Percentiles rank a stretch among this genome's conserved stretches.
Evolutionary conservation across 805 yeast species (phyloP).

Genomic region (Candida stauntonica): DNA sequence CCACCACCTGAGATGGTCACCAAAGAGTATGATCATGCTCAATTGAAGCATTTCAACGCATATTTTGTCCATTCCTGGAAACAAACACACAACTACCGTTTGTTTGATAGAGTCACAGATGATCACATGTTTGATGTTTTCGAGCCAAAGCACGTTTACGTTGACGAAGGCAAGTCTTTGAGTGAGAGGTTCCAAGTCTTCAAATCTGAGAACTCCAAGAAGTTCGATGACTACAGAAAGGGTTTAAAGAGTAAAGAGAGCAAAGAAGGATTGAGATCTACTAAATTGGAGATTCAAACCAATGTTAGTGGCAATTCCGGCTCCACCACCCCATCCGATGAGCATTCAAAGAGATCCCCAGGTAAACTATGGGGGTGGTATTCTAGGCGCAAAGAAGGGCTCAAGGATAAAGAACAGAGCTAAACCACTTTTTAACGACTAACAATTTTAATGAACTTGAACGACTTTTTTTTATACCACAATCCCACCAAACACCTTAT

Average conservation of each 20-base stretch:
- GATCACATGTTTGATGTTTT: slow-evolving; percentile 65
- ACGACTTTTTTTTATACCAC: slow-evolving; percentile 20
- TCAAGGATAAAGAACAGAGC: slow-evolving; percentile 1
- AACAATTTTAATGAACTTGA: not conserved
- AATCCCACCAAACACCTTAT: slow-evolving; percentile 46
- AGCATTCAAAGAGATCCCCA: slow-evolving; percentile 14
- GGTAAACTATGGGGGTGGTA: slow-evolving; percentile 22
- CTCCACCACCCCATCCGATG: no score
- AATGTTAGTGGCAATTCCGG: no score
- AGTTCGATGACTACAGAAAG: slow-evolving; percentile 21
- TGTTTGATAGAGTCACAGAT: slow-evolving; percentile 56
- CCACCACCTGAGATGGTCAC: slow-evolving; percentile 30
- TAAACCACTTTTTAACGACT: no score
- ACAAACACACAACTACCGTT: slow-evolving; percentile 46
- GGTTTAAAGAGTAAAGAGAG: slow-evolving; percentile 8
- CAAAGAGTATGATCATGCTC: slow-evolving; percentile 28
- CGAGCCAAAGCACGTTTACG: slow-evolving; percentile 40
- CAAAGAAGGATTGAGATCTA: no score
- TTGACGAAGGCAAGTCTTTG: slow-evolving; percentile 18
- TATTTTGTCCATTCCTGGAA: slow-evolving; percentile 52
- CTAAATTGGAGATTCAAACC: no score
- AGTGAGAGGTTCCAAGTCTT: slow-evolving; percentile 30
- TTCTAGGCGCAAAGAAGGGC: slow-evolving; percentile 9
- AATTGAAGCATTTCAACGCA: slow-evolving; percentile 38
- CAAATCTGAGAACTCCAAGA: slow-evolving; percentile 27